Evolutionary conservation across 23 red algal genomes (phyloP), one percentile per base, ranked within the genome.

Genomic region (Gracilaria caudata): DNA sequence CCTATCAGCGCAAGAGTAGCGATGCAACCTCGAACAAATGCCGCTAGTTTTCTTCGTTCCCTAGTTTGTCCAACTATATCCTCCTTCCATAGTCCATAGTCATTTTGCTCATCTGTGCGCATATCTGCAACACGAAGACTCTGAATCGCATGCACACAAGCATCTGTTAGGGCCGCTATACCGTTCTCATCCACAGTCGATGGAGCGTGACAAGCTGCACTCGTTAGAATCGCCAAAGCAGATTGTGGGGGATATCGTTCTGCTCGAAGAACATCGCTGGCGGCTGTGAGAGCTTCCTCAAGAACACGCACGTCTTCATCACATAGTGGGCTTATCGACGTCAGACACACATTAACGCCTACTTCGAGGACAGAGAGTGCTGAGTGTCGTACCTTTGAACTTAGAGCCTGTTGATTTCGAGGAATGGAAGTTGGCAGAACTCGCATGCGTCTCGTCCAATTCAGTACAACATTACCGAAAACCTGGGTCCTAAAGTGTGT

Each of bases 391-490:
- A 75, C 70, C 39, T 29, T 49, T 43, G 43, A 49, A 9, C 37
- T 75, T 75, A 75, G 40, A 7, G 4, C n/a, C n/a, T 21, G 19
- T 47, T 75, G 70, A 43, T 38, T 49, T n/a, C 16, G 39, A n/a
- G 43, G 43, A 75, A 75, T 29, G 19, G 70, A 75, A 17, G 4
- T 75, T 36, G 70, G 70, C 11, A 75, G 29, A 1, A 24, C 37
- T 46, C 70, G 70, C 70, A 75, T 75, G 21, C 38, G 70, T 19
- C 40, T 75, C 25, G 70, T 47, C 70, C 70, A 75, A 20, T 75
- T 43, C 7, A 75, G 40, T 8, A 75, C 70, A 75, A 28, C 70
- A 19, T 75, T 21, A 12, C 38, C n/a, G 25, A 75, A 75, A 43
- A 75, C 37, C 21, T 75, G 37, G 21, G 39, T 21, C 47, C 33